Evolutionary conservation across 306 rosid genomes (phyloP).

Genomic region (Trifolium fragiferum): DNA sequence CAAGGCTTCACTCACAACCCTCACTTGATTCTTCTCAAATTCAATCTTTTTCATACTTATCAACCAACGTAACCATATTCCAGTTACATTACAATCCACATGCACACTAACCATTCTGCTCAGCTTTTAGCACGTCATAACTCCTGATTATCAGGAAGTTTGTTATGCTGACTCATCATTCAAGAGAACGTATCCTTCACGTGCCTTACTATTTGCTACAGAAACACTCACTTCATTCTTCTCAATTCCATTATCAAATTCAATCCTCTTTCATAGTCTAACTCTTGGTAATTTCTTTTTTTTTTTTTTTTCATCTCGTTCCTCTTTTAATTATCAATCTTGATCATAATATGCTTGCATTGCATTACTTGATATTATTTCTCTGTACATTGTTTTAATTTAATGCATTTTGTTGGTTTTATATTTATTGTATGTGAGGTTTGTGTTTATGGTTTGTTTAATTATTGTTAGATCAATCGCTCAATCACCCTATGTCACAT

Average conservation of each 20-base stretch:
- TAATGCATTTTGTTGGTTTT: background rate
- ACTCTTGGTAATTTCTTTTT: constrained; percentile 7
- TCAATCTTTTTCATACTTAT: no score
- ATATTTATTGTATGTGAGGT: background rate
- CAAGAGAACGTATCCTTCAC: no score
- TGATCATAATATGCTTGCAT: no score
- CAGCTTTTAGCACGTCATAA: no score
- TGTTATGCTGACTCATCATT: no score
- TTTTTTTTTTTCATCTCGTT: background rate
- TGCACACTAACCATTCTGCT: no score
- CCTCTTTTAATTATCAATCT: background rate
- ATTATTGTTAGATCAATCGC: background rate
- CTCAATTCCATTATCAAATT: background rate
- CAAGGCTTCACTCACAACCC: no score
- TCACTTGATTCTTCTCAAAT: no score
- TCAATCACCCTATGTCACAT: background rate
- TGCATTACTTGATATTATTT: no score
- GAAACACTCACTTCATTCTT: background rate
- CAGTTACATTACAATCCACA: constrained; percentile 1
- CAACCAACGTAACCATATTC: no score
- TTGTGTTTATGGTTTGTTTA: background rate
- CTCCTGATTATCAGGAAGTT: constrained; percentile 25
- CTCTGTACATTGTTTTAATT: no score
- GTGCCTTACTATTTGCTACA: constrained; percentile 12
- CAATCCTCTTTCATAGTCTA: background rate